A percentile compares a stretch with the other conserved stretches of the same genome.
These are phyloP conservation scores for Ophiostoma montium DNA, from an alignment of 2,329 filamentous ascomycete genomes.

Conservation along the genomic window DNA sequence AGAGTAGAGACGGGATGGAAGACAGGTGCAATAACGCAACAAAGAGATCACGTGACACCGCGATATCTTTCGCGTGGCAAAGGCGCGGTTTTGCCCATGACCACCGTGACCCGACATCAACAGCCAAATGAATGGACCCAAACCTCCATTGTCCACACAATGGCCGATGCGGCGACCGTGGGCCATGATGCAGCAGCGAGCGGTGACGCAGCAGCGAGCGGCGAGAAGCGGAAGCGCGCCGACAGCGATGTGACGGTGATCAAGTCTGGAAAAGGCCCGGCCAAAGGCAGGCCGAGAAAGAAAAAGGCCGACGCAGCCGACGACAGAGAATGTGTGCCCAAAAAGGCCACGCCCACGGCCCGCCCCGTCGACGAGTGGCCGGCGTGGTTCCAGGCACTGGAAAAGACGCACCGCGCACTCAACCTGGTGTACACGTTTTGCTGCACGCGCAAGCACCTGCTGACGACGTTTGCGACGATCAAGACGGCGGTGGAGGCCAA, in stretches of 20 bases:
- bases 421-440: slow-evolving; percentile 94
- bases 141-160: neutral
- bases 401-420: slow-evolving; percentile 66
- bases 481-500: slow-evolving; percentile 73
- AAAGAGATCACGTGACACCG: neutral
- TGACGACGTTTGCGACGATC: slow-evolving; percentile 84
- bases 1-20: too few relatives aligned
- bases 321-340: neutral
- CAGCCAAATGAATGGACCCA: neutral
- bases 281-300: neutral
- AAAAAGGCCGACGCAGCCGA: neutral
- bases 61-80: neutral
- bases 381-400: slow-evolving; percentile 54
- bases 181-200: neutral
- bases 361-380: slow-evolving; percentile 48
- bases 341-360: neutral
- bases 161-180: slow-evolving; percentile 4
- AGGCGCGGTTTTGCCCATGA: neutral
- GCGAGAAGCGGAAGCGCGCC: slow-evolving; percentile 2
- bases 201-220: neutral
- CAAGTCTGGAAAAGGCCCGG: neutral
- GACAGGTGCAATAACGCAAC: neutral
- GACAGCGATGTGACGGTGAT: neutral
- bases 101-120: neutral
- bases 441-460: slow-evolving; percentile 79